Percentiles rank a stretch among this genome's conserved stretches.
Conservation (phyloP, 2,329 filamentous ascomycete species). For the Aspergillus novoparasiticus region DNA sequence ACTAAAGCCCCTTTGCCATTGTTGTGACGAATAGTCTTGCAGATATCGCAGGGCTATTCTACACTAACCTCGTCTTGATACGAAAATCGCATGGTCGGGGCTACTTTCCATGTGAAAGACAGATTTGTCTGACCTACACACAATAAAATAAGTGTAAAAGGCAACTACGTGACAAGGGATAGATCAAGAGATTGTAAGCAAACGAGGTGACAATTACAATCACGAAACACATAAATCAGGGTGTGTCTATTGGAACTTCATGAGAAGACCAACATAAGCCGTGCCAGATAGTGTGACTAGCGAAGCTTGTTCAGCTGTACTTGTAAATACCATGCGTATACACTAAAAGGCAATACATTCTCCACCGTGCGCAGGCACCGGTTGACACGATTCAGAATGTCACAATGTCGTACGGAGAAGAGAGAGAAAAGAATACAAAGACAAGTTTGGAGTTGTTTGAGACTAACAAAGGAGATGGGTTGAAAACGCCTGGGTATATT, state of each 20-base stretch:
- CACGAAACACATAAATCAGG: not conserved
- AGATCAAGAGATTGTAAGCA: not conserved
- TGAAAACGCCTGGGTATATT: conserved; percentile 39
- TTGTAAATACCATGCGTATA: not conserved
- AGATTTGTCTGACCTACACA: not conserved
- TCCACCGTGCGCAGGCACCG: not conserved
- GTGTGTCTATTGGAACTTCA: not conserved
- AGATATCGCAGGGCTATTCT: not conserved
- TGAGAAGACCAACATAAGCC: not conserved
- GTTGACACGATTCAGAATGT: not conserved
- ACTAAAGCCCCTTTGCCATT: not conserved
- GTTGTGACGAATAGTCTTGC: not conserved
- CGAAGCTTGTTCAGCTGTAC: not conserved
- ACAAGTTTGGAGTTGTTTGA: conserved; percentile 2
- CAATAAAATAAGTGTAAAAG: not conserved
- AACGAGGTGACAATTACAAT: not conserved
- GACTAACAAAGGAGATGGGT: conserved; percentile 16
- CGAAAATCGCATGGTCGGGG: not conserved
- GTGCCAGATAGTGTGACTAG: not conserved
- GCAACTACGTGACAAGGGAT: not conserved
- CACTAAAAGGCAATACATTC: not conserved
- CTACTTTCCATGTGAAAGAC: not conserved
- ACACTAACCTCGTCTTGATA: not conserved
- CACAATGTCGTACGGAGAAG: conserved; percentile 5
- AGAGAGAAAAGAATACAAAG: conserved; percentile 7